phyloP scores from a whole-genome alignment of 495 filamentous ascomycete genomes.

The Coniosporium apollinis region DNA sequence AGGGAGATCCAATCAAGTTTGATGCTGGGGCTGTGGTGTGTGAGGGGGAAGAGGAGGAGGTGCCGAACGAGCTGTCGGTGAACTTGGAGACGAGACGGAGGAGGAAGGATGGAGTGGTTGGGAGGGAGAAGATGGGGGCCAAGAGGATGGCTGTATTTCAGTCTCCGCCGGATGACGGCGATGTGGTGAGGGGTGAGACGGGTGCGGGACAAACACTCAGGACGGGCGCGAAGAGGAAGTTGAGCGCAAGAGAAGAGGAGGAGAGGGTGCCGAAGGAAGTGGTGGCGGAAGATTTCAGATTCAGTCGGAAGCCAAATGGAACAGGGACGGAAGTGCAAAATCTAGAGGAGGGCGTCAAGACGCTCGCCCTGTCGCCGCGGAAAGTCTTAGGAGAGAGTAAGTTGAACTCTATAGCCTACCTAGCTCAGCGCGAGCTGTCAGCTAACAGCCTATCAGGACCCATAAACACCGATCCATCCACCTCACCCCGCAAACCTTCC shows the following conservation, averaged over 20 bases:
- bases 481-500: conserved; percentile 22
- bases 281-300: conserved; percentile 33
- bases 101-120: conserved; percentile 34
- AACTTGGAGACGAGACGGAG: conserved; percentile 37
- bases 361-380: conserved; percentile 5
- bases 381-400: conserved; percentile 18
- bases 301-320: conserved; percentile 18
- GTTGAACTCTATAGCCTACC: conserved; percentile 1
- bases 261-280: conserved; percentile 19
- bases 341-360: neutral
- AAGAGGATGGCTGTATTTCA: conserved; percentile 14
- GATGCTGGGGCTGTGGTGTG: conserved; percentile 16
- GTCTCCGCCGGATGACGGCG: conserved; percentile 11
- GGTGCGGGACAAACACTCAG: conserved; percentile 17
- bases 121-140: conserved; percentile 18
- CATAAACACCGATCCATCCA: conserved; percentile 18
- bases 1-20: conserved; percentile 42
- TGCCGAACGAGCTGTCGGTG: conserved; percentile 16
- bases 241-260: conserved; percentile 36
- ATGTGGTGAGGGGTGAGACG: conserved; percentile 1
- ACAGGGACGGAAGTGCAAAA: neutral
- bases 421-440: neutral
- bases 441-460: conserved; percentile 15
- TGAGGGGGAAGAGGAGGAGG: conserved; percentile 9
- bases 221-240: conserved; percentile 45